phyloP scores from a whole-genome alignment of 352 stramenopile genomes.

The Blastocystis sp. region DNA sequence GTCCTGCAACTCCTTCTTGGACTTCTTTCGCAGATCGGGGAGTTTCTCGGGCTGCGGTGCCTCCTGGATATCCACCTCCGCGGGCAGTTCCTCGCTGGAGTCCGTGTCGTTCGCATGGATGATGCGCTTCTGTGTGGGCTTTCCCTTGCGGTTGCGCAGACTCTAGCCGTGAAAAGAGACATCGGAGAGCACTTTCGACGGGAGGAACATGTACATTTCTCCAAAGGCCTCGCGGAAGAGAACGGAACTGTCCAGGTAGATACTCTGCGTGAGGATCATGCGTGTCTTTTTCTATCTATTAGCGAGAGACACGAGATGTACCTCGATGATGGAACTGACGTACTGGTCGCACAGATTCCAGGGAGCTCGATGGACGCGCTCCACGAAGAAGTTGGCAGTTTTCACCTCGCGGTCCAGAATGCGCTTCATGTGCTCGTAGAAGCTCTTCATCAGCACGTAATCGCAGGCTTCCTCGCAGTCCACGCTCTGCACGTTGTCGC shows the following conservation, averaged over 20 bases:
- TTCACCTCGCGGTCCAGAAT: conserved; percentile 1
- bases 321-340: conserved; percentile 49
- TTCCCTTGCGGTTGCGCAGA: conserved; percentile 42
- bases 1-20: conserved; percentile 2
- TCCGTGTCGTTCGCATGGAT: conserved; percentile 16
- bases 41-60: neutral
- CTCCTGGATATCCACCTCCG: neutral
- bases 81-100: neutral
- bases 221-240: neutral
- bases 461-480: neutral
- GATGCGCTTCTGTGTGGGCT: neutral
- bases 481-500: neutral
- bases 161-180: neutral
- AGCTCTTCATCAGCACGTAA: neutral
- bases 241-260: neutral
- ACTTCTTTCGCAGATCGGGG: neutral
- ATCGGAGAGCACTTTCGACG: neutral
- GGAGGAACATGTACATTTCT: conserved; percentile 47
- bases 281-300: conserved; percentile 39
- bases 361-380: neutral
- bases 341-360: conserved; percentile 52
- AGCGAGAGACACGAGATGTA: neutral
- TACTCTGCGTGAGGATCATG: conserved; percentile 1
- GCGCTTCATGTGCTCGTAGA: neutral
- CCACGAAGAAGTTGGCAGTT: conserved; percentile 25